Evolutionary conservation across 768 basidiomycete species (phyloP).

Genomic region (Lentinula detonsa): DNA sequence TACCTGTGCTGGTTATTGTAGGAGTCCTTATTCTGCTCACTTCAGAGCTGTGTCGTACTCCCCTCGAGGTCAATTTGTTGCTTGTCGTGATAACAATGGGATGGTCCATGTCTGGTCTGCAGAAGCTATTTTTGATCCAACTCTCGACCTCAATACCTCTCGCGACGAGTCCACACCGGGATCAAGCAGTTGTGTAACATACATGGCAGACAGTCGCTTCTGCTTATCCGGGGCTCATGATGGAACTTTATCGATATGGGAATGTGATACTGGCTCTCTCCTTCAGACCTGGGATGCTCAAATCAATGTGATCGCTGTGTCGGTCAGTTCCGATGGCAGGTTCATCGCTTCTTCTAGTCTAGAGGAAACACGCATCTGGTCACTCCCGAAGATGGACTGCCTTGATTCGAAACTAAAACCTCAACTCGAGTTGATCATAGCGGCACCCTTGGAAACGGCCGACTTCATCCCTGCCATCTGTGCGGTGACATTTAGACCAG

Average conservation of each 20-base stretch:
- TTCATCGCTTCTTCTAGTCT: neutral
- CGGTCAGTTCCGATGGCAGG: neutral
- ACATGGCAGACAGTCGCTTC: neutral
- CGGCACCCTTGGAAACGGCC: neutral
- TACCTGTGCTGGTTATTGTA: neutral
- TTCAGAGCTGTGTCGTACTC: neutral
- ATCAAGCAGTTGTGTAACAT: neutral
- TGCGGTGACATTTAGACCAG: neutral
- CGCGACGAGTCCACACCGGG: neutral
- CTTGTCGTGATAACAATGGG: neutral
- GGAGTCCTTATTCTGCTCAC: neutral
- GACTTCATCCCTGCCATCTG: neutral
- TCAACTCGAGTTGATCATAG: neutral
- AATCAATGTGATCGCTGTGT: neutral
- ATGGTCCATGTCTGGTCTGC: neutral
- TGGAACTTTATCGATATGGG: neutral
- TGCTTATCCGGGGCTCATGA: neutral
- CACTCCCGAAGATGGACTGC: neutral
- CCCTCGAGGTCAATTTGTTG: neutral
- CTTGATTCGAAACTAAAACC: neutral
- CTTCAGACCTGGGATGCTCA: neutral
- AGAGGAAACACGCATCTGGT: neutral
- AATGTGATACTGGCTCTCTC: neutral
- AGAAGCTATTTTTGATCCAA: neutral
- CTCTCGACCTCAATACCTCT: neutral